A percentile compares a stretch with the other conserved stretches of the same genome.
These are phyloP conservation scores for Pseudocercospora fijiensis DNA, from an alignment of 2,329 filamentous ascomycete genomes.

Conservation along the genomic window DNA sequence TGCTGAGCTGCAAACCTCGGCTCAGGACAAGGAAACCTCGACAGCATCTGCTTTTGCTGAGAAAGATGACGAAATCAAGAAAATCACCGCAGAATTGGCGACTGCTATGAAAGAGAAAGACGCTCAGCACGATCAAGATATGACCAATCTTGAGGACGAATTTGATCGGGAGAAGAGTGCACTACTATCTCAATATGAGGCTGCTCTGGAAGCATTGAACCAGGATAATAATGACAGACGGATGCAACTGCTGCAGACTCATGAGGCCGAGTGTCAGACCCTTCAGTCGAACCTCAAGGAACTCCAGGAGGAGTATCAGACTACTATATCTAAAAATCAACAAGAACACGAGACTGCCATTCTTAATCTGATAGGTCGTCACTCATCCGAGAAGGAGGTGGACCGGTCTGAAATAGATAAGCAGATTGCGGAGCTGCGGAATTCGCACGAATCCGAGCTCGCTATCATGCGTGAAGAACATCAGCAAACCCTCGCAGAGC, in stretches of 20 bases:
- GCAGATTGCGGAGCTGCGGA: constrained; percentile 1
- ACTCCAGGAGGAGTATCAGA: constrained; percentile 10
- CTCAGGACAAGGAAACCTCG: neutral
- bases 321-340: neutral
- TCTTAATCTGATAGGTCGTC: neutral
- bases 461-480: constrained; percentile 5
- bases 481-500: constrained; percentile 4
- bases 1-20: constrained; percentile 6
- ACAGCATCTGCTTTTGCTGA: neutral
- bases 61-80: neutral
- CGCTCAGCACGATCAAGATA: constrained; percentile 3
- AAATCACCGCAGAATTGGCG: neutral
- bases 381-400: neutral
- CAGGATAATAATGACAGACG: neutral
- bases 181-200: neutral
- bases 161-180: constrained; percentile 8
- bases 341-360: constrained; percentile 12
- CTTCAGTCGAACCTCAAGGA: constrained; percentile 12
- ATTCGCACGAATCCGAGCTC: constrained; percentile 5
- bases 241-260: neutral
- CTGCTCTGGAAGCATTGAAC: constrained; percentile 5
- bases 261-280: neutral
- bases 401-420: neutral
- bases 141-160: constrained; percentile 6
- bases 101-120: neutral